Percentiles rank a stretch among this genome's conserved stretches.
phyloP scores from a whole-genome alignment of 192 early-diverging fungal genomes.

The Coemansia sp. region DNA sequence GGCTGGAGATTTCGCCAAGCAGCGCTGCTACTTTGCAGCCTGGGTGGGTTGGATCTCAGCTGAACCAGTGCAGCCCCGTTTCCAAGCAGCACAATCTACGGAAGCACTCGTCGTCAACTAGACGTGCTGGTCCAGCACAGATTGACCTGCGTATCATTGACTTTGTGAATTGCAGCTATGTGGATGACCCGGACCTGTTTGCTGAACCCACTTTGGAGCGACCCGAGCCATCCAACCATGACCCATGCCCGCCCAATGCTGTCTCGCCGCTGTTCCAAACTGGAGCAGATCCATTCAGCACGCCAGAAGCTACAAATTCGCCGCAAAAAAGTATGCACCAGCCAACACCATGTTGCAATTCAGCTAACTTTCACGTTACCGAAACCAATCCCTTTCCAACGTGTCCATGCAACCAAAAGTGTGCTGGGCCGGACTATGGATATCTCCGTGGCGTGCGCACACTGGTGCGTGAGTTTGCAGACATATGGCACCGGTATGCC shows the following conservation, averaged over 20 bases:
- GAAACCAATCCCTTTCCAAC: slow-evolving; percentile 25
- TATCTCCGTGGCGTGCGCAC: slow-evolving; percentile 56
- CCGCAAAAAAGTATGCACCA: not conserved
- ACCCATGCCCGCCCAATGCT: slow-evolving; percentile 25
- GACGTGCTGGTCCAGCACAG: slow-evolving; percentile 16
- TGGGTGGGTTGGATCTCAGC: no score
- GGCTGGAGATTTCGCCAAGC: no score
- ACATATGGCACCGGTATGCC: slow-evolving; percentile 55
- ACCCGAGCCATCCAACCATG: slow-evolving; percentile 47
- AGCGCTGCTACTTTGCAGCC: no score
- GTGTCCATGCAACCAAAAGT: slow-evolving; percentile 34
- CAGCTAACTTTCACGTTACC: slow-evolving; percentile 23
- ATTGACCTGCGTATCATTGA: slow-evolving; percentile 94
- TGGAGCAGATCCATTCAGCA: slow-evolving; percentile 6
- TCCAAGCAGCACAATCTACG: no score
- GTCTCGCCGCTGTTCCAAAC: slow-evolving; percentile 14
- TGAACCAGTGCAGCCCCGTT: no score
- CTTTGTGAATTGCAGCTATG: slow-evolving; percentile 86
- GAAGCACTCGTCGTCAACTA: no score
- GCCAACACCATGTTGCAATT: not conserved
- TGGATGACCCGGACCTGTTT: slow-evolving; percentile 54
- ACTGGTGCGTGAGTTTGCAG: slow-evolving; percentile 51
- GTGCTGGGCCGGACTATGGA: slow-evolving; percentile 54
- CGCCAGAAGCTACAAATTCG: slow-evolving; percentile 1
- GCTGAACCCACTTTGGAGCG: slow-evolving; percentile 42